Evolutionary conservation across 371 early-diverging fungal genomes (phyloP).

Genomic region (Saksenaea vasiformis): DNA sequence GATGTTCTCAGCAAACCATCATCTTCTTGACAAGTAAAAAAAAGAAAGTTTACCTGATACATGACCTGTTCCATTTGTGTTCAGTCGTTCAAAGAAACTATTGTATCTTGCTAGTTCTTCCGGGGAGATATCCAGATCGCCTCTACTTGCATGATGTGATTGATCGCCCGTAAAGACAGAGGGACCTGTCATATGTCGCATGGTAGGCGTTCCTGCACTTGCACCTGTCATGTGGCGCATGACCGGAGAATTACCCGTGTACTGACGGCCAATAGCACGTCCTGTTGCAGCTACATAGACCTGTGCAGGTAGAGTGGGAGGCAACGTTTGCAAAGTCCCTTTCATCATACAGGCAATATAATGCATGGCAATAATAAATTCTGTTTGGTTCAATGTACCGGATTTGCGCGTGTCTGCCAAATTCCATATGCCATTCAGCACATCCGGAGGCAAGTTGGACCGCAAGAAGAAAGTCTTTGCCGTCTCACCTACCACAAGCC

Average conservation of each 20-base stretch:
- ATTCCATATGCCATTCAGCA: slow-evolving; percentile 56
- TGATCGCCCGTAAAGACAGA: slow-evolving; percentile 11
- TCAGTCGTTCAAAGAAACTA: slow-evolving; percentile 32
- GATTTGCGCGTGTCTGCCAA: slow-evolving; percentile 72
- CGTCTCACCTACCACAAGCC: slow-evolving; percentile 44
- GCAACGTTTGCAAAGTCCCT: slow-evolving; percentile 53
- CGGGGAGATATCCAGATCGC: slow-evolving; percentile 26
- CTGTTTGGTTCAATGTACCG: slow-evolving; percentile 68
- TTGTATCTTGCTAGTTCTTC: slow-evolving; percentile 36
- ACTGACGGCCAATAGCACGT: slow-evolving; percentile 24
- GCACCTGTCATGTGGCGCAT: slow-evolving; percentile 4
- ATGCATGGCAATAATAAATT: slow-evolving; percentile 85
- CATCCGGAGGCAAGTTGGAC: slow-evolving; percentile 53
- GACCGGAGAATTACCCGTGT: slow-evolving; percentile 3
- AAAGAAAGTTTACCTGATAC: slow-evolving; percentile 25
- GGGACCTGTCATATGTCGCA: background rate
- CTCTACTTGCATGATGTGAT: slow-evolving; percentile 9
- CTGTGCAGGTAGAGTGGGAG: slow-evolving; percentile 57
- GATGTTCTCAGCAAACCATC: background rate
- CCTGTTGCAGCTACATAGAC: slow-evolving; percentile 62
- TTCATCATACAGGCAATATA: slow-evolving; percentile 73
- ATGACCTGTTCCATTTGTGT: slow-evolving; percentile 28
- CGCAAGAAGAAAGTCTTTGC: slow-evolving; percentile 51
- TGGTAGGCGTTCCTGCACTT: background rate
- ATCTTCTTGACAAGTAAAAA: no score